Evolutionary conservation across 139 green algal genomes (phyloP).

Genomic region (Nannochloris sp.): DNA sequence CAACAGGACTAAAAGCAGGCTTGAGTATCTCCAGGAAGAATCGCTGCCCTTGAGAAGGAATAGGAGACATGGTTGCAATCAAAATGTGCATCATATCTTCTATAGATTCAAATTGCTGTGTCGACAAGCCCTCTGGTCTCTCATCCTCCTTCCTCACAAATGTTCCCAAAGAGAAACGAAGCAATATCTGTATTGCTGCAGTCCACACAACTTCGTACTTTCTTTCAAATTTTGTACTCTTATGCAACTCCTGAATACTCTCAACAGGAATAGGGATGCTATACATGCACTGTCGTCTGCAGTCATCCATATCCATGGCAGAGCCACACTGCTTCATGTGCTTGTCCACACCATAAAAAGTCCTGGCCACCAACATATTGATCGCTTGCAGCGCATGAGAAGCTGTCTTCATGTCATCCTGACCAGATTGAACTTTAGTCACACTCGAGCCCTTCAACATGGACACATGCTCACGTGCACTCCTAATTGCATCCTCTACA

Average conservation of each 20-base stretch:
- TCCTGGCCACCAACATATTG: not conserved
- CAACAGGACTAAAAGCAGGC: not conserved
- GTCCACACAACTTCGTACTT: not conserved
- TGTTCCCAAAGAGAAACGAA: not conserved
- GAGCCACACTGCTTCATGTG: not conserved
- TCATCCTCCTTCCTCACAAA: not conserved
- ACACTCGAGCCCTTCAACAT: not conserved
- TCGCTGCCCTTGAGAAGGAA: conserved; percentile 4
- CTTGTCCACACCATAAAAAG: not conserved
- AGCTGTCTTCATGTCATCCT: not conserved
- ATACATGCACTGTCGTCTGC: not conserved
- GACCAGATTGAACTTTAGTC: not conserved
- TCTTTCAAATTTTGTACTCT: not conserved
- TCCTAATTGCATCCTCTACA: not conserved
- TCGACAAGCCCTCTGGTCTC: not conserved
- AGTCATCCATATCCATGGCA: not conserved
- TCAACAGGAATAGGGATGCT: not conserved
- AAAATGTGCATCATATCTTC: not conserved
- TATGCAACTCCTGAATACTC: not conserved
- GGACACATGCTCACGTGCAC: not conserved
- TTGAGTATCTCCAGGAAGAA: conserved; percentile 1
- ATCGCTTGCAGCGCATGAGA: not conserved
- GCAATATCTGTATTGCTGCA: not conserved
- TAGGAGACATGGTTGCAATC: conserved; percentile 8
- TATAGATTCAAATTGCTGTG: not conserved